A percentile compares a stretch with the other conserved stretches of the same genome.
Conservation (phyloP, 257 asterid genomes). For the Nicotiana undulata region DNA sequence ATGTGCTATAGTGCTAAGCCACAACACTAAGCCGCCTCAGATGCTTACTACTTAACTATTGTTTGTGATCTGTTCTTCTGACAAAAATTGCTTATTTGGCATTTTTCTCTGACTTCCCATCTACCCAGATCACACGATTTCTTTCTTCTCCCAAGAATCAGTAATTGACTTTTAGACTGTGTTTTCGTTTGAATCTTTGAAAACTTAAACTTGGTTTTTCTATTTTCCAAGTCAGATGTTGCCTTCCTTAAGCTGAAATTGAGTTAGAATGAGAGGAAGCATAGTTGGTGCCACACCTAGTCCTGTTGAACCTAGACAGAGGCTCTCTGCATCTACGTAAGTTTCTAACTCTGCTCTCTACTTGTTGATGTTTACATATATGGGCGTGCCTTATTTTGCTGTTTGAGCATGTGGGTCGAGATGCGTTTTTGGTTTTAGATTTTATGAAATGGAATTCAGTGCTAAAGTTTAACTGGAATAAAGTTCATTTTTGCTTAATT, state of each 20-base stretch:
- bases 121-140: not conserved
- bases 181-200: not conserved
- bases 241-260: conserved; percentile 1
- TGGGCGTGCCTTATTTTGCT: not conserved
- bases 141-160: not conserved
- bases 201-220: not conserved
- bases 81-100: not conserved
- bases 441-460: not conserved
- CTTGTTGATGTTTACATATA: not conserved
- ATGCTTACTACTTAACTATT: not conserved
- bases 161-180: not conserved
- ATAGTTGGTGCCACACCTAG: conserved; percentile 32
- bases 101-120: not conserved
- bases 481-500: not conserved
- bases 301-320: conserved; percentile 53
- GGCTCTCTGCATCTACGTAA: conserved; percentile 41
- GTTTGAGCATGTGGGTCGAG: not conserved
- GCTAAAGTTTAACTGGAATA: not conserved
- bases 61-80: not conserved
- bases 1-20: no score
- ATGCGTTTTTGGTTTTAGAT: not conserved
- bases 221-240: conserved; percentile 12
- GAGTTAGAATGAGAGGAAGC: conserved; percentile 40
- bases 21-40: not conserved
- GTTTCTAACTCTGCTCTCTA: conserved; percentile 3